A percentile compares a stretch with the other conserved stretches of the same genome.
These are phyloP conservation scores for Starmerella cellae DNA, from an alignment of 805 yeast genomes.

Conservation along the genomic window DNA sequence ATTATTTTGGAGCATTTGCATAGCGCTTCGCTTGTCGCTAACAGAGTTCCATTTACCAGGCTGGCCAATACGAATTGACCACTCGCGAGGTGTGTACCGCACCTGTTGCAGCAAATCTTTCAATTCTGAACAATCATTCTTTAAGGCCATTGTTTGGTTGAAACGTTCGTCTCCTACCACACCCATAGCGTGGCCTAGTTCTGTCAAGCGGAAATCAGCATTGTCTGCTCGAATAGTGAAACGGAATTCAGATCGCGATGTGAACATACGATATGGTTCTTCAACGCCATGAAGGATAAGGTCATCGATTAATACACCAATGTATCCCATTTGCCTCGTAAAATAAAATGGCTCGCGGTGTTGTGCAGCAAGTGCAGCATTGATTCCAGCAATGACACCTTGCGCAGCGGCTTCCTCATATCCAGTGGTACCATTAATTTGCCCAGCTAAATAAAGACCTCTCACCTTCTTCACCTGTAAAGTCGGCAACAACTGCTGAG, in stretches of 20 bases:
- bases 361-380: slow-evolving; percentile 57
- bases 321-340: slow-evolving; percentile 70
- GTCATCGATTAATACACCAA: slow-evolving; percentile 90
- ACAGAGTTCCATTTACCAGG: slow-evolving; percentile 34
- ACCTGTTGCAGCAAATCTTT: slow-evolving; percentile 35
- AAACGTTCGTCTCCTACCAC: slow-evolving; percentile 52
- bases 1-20: slow-evolving; percentile 29
- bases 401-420: slow-evolving; percentile 98
- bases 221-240: slow-evolving; percentile 84
- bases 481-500: slow-evolving; percentile 65
- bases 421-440: slow-evolving; percentile 96
- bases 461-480: slow-evolving; percentile 67
- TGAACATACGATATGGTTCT: slow-evolving; percentile 97
- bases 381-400: slow-evolving; percentile 89
- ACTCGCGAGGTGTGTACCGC: slow-evolving; percentile 41
- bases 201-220: slow-evolving; percentile 78
- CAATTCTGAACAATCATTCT: slow-evolving; percentile 33
- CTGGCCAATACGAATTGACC: slow-evolving; percentile 42
- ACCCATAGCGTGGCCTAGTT: slow-evolving; percentile 50
- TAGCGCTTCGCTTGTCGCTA: slow-evolving; percentile 33
- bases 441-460: slow-evolving; percentile 87
- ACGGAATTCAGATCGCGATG: slow-evolving; percentile 88
- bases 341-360: slow-evolving; percentile 38
- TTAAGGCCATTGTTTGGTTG: slow-evolving; percentile 35
- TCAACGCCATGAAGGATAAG: slow-evolving; percentile 87